Conservation (phyloP, 768 basidiomycete genomes). For the Obba rivulosa region DNA sequence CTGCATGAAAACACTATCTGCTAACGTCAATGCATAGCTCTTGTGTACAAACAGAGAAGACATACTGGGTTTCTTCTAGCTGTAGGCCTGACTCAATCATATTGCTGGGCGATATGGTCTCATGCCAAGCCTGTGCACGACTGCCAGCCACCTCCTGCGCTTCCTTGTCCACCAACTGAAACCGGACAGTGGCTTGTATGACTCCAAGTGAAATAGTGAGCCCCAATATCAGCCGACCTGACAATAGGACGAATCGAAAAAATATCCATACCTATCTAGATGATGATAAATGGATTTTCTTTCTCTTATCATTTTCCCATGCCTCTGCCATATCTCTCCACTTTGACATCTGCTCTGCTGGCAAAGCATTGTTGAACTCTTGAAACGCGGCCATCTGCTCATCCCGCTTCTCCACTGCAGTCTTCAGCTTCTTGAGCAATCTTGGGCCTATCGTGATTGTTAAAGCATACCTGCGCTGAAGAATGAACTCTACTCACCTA, state of each 20-base stretch:
- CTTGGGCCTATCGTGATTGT: no score
- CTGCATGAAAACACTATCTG: no score
- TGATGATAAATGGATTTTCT: conserved; percentile 16
- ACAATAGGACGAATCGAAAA: no score
- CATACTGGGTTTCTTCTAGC: conserved; percentile 30
- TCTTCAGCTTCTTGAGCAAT: background rate
- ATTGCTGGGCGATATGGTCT: conserved; percentile 13
- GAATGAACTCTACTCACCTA: no score
- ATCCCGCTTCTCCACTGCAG: background rate
- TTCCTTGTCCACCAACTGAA: conserved; percentile 22
- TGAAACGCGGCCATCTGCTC: background rate
- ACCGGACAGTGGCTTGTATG: conserved; percentile 12
- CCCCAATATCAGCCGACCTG: no score
- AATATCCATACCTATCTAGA: background rate
- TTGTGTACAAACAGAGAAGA: background rate
- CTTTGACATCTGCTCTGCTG: background rate
- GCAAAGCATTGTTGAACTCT: no score
- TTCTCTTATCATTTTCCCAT: conserved; percentile 20
- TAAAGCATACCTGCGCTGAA: no score
- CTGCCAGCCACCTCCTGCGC: conserved; percentile 3
- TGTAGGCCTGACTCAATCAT: conserved; percentile 27
- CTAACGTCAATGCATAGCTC: no score
- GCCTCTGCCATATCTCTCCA: conserved; percentile 18
- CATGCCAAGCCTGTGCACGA: background rate
- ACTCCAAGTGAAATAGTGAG: no score